Evolutionary conservation across 192 early-diverging fungal species (phyloP), one percentile per base, ranked within the genome.

Genomic region (Coemansia biformis): DNA sequence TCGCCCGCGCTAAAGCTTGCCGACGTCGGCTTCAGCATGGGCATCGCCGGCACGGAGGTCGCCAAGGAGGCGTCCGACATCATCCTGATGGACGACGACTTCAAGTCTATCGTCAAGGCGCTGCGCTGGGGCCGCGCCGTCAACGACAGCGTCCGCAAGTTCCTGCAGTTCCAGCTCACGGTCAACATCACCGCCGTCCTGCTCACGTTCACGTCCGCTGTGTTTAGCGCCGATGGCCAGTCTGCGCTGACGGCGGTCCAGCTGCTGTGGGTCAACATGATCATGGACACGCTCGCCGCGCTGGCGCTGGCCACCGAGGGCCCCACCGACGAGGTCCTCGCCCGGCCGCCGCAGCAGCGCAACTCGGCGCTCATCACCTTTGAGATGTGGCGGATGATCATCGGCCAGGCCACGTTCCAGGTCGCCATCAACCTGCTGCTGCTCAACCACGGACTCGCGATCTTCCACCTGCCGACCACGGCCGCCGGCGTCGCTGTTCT

Each of bases 21-120:
- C 6, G 90, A 95, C 70, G 84, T 95, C 59, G 92, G 92, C 22
- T 92, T 95, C 71, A 83, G 83, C 41, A 95, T 92, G 92, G 92
- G 92, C 38, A 87, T 93, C 57, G 76, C 86, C 33, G 90, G 92
- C 31, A 91, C 88, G 15, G 86, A 88, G 57, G 84, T 88, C 6
- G 82, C 86, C 67, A 90, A 87, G 75, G 84, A 88, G 61, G 88
- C 88, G 3, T 85, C 84, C 0, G 81, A 84, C 35, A 90, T 90
- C 62, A 82, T 90, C 35, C 64, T 90, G 46, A 87, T 90, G 85
- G 90, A 96, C 53, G 86, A 93, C 63, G 88, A 90, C 59, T 96
- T 96, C 63, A 82, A 71, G 45, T 84, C 83, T 1, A 85, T 90
- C 43, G 79, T 90, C 48, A 83, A 85, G 66, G 72, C 88, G 3